Conservation (phyloP, 768 basidiomycete genomes). For the Auriscalpium orientale region DNA sequence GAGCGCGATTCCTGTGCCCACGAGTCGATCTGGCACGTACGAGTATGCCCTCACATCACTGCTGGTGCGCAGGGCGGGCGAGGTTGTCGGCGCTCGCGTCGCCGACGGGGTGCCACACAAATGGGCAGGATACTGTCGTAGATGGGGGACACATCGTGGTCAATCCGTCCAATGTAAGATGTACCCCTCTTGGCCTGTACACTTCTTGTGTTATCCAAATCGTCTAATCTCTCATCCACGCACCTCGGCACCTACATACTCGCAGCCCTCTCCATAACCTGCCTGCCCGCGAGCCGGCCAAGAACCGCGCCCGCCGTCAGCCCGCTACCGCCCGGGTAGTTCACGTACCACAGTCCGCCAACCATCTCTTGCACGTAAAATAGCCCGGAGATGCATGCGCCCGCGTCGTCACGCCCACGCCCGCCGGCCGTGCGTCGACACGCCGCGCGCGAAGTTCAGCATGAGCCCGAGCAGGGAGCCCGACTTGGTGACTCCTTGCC, state of each 20-base stretch:
- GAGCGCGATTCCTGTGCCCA: constrained; percentile 54
- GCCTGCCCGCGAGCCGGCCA: constrained; percentile 46
- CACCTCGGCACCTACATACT: not conserved
- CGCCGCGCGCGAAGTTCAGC: constrained; percentile 50
- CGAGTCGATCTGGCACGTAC: constrained; percentile 57
- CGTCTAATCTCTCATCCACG: too few species aligned
- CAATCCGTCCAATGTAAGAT: constrained; percentile 39
- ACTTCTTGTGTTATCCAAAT: too few species aligned
- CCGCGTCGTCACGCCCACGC: constrained; percentile 33
- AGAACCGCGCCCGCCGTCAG: constrained; percentile 61
- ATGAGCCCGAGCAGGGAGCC: constrained; percentile 68
- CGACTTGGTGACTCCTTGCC: constrained; percentile 70
- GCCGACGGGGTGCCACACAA: constrained; percentile 63
- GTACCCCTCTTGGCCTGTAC: too few species aligned
- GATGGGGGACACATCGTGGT: constrained; percentile 72
- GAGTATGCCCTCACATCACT: constrained; percentile 22
- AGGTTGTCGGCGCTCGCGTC: constrained; percentile 77
- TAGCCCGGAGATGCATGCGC: constrained; percentile 42
- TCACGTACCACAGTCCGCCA: constrained; percentile 52
- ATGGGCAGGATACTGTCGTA: constrained; percentile 71
- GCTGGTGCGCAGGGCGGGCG: constrained; percentile 42
- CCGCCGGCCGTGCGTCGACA: constrained; percentile 57
- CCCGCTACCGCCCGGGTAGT: constrained; percentile 68
- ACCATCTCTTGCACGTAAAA: constrained; percentile 68
- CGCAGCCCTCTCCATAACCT: constrained; percentile 27